Evolutionary conservation across 1,284 basidiomycete species (phyloP).

Genomic region (Paramarasmius palmivorus): DNA sequence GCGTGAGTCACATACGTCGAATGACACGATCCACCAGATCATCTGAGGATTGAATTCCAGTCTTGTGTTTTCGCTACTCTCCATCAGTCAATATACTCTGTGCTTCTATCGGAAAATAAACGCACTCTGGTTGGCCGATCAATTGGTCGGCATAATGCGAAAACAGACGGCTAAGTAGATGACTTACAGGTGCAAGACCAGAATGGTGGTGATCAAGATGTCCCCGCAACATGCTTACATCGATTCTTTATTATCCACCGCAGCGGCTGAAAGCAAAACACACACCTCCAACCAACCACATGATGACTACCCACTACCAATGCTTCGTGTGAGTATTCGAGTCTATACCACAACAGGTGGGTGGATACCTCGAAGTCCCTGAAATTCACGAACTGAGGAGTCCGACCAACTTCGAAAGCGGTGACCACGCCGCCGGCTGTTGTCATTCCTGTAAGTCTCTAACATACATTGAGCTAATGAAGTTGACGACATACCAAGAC

Average conservation of each 20-base stretch:
- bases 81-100: no score
- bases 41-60: constrained; percentile 30
- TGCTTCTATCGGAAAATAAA: no score
- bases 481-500: constrained; percentile 17
- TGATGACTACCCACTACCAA: constrained; percentile 24
- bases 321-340: neutral
- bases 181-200: constrained; percentile 37
- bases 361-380: constrained; percentile 29
- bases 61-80: constrained; percentile 39
- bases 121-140: no score
- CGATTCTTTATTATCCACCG: no score
- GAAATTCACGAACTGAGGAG: constrained; percentile 32
- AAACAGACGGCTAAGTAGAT: neutral
- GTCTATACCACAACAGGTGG: no score
- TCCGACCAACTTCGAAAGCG: constrained; percentile 22
- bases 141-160: no score
- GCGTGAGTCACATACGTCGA: constrained; percentile 31
- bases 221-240: constrained; percentile 32
- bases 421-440: constrained; percentile 31
- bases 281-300: constrained; percentile 26
- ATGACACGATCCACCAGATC: constrained; percentile 38
- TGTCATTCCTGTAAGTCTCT: neutral
- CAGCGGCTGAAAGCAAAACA: no score
- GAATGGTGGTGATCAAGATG: constrained; percentile 33
- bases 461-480: neutral